Evolutionary conservation across 306 rosid species (phyloP).

Genomic region (Ochetophila trinervis): DNA sequence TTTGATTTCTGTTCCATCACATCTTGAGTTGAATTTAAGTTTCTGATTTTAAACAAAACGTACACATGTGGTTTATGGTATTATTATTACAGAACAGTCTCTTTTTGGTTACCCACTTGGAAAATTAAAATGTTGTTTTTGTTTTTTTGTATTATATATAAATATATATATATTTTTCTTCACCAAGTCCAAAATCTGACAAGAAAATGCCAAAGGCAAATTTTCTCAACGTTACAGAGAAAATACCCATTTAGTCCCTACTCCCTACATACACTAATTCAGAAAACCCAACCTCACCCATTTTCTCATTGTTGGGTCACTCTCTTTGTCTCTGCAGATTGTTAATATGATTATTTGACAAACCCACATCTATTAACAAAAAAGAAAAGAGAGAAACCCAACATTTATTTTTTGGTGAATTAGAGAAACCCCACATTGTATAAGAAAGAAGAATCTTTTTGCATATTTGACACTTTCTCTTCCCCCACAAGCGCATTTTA

Average conservation of each 20-base stretch:
- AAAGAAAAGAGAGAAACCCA: no score
- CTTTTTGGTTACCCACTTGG: no score
- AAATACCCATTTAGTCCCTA: neutral
- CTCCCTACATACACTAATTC: conserved; percentile 14
- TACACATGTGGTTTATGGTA: no score
- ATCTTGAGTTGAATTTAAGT: neutral
- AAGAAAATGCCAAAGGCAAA: conserved; percentile 49
- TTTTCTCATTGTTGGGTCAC: conserved; percentile 27
- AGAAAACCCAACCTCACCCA: conserved; percentile 9
- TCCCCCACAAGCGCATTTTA: neutral
- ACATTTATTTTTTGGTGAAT: no score
- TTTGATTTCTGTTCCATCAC: neutral
- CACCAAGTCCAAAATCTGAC: conserved; percentile 41
- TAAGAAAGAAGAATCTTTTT: neutral
- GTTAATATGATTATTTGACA: no score
- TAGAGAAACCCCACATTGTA: neutral
- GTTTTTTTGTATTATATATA: no score
- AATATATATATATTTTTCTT: neutral
- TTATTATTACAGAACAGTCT: no score
- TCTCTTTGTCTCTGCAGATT: conserved; percentile 21
- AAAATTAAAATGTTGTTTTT: no score
- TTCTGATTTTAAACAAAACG: no score
- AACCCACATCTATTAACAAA: no score
- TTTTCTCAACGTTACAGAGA: conserved; percentile 21
- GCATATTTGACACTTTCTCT: neutral